Evolutionary conservation across 768 basidiomycete genomes (phyloP).

Genomic region (Termitomyces sp.): DNA sequence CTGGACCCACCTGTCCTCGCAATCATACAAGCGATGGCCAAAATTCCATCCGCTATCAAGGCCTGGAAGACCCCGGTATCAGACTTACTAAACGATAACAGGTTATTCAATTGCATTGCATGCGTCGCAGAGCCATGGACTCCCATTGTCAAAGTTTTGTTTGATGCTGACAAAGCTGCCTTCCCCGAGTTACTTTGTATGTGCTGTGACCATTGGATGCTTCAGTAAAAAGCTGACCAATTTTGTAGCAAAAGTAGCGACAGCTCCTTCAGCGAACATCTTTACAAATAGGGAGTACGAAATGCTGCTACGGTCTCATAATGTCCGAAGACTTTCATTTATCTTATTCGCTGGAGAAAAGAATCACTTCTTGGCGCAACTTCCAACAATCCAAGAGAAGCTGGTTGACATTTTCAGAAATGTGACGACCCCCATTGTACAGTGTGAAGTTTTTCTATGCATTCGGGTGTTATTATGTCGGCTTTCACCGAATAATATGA

Average conservation of each 20-base stretch:
- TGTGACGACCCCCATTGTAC: slow-evolving; percentile 74
- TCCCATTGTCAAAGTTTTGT: slow-evolving; percentile 69
- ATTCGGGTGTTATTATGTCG: slow-evolving; percentile 88
- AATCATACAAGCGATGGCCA: slow-evolving; percentile 74
- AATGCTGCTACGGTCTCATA: slow-evolving; percentile 80
- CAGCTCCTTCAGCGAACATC: slow-evolving; percentile 89
- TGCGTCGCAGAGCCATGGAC: slow-evolving; percentile 62
- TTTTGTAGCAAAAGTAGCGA: slow-evolving; percentile 62
- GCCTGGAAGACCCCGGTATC: slow-evolving; percentile 78
- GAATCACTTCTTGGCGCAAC: slow-evolving; percentile 84
- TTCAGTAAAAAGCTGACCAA: not conserved
- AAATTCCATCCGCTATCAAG: slow-evolving; percentile 70
- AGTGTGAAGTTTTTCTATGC: slow-evolving; percentile 93
- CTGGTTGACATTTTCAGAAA: slow-evolving; percentile 88
- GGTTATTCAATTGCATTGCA: slow-evolving; percentile 76
- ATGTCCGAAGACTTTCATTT: slow-evolving; percentile 82
- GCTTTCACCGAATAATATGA: slow-evolving; percentile 83
- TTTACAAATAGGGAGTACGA: slow-evolving; percentile 96
- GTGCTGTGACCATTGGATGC: slow-evolving; percentile 14
- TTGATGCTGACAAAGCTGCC: slow-evolving; percentile 83
- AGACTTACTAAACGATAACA: slow-evolving; percentile 80
- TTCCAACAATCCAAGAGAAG: slow-evolving; percentile 96
- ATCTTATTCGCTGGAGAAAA: slow-evolving; percentile 83
- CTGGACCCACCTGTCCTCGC: slow-evolving; percentile 61
- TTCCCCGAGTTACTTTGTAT: slow-evolving; percentile 79